Percentiles rank a stretch among this genome's conserved stretches.
These are phyloP conservation scores for Cucurbita maxima DNA, from an alignment of 306 rosid species.

Conservation along the genomic window DNA sequence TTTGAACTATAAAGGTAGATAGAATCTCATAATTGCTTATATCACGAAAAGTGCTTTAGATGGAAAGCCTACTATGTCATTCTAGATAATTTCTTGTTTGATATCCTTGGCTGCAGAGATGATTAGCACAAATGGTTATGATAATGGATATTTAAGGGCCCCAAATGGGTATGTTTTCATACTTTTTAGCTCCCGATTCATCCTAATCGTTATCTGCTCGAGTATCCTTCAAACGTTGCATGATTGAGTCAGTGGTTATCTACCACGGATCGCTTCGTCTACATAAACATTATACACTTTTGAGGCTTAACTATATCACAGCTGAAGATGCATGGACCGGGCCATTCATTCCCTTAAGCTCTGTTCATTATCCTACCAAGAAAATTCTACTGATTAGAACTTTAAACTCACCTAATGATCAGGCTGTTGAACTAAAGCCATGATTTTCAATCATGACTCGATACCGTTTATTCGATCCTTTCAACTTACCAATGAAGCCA, in stretches of 20 bases:
- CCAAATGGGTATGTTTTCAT: not conserved
- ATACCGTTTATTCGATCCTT: not conserved
- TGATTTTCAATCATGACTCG: not conserved
- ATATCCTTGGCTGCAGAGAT: conserved; percentile 7
- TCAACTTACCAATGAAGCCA: not conserved
- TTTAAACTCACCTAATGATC: not conserved
- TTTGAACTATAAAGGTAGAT: not conserved
- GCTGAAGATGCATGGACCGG: not conserved
- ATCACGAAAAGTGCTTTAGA: not conserved
- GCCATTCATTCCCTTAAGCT: not conserved
- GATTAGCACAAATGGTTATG: conserved; percentile 1
- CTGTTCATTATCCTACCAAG: not conserved
- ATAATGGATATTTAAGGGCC: not conserved
- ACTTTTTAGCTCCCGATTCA: not conserved
- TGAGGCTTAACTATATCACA: not conserved
- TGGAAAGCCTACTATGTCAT: not conserved
- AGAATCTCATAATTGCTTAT: not conserved
- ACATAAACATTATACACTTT: not conserved
- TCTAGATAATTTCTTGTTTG: conserved; percentile 5
- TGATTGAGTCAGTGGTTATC: not conserved
- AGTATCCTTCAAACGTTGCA: not conserved
- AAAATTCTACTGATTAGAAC: not conserved
- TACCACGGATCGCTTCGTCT: not conserved
- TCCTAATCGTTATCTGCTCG: not conserved
- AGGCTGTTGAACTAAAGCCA: not conserved